Base-by-base conservation (phyloP, 225 moss, liverwort and hornwort genomes). In the Pseudisothecium myosuroides region DNA sequence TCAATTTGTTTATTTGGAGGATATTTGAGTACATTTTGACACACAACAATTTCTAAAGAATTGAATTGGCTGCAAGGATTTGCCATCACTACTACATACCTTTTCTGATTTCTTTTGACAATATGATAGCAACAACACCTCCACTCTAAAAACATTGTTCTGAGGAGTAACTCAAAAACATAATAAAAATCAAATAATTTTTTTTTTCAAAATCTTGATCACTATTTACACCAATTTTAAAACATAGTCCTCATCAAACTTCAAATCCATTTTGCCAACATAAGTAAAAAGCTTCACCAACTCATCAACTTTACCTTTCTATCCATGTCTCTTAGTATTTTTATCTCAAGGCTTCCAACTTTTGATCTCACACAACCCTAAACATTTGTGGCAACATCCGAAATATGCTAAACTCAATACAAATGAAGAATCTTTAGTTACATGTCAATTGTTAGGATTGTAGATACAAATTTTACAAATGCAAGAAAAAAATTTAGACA, bases 401-500 rank as follows among this genome's bases (percentile, higher is more conserved):
- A 50, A 76, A 34, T 14, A 36, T n/a, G n/a, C n/a, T n/a, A n/a
- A n/a, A n/a, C n/a, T n/a, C n/a, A 22, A 22, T 3, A 22, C 3
- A 22, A 36, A 12, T 52, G 0, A 52, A 0, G 8, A 54, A 36
- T 36, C 36, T 77, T 36, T 0, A 22, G 0, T 54, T 52, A 2
- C 4, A 12, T 34, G 12, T 14, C 23, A 36, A 54, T 36, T 77
- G 23, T 9, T 77, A 77, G 14, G 3, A 52, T 34, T 2, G 21
- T 34, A 49, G 0, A 36, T 0, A 13, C 2, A 32, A 21, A 52
- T 21, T 76, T 76, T 14, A 9, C 2, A 22, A 54, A 14, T 34
- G 3, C n/a, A 3, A 23, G 54, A n/a, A n/a, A n/a, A n/a, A n/a
- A n/a, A n/a, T n/a, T 50, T 50, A 34, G 5, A 8, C 0, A 0